A percentile compares a stretch with the other conserved stretches of the same genome.
Conservation (phyloP, 108 stramenopile genomes). For the Nitzschia inconspicua region DNA sequence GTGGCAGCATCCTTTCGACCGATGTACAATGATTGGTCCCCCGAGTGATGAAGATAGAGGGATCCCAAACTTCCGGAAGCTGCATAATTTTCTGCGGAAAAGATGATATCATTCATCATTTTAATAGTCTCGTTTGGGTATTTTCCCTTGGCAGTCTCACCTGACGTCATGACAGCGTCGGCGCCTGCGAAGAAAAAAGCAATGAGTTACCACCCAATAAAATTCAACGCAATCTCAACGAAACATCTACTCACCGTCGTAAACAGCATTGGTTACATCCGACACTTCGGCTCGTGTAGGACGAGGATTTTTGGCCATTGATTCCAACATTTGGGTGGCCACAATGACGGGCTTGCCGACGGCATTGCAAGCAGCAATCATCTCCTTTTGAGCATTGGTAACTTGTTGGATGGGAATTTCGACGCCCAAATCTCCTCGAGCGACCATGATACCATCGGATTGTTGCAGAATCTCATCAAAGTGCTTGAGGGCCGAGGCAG, state of each 20-base stretch:
- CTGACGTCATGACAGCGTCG: constrained; percentile 97
- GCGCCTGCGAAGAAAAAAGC: too few species aligned
- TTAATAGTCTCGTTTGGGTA: constrained; percentile 90
- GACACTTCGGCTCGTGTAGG: constrained; percentile 97
- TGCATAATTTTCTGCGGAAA: constrained; percentile 65
- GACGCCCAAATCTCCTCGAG: constrained; percentile 85
- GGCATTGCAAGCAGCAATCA: constrained; percentile 91
- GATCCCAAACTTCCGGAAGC: constrained; percentile 22
- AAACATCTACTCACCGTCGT: too few species aligned
- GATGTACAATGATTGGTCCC: constrained; percentile 7
- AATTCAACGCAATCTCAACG: too few species aligned
- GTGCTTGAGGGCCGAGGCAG: constrained; percentile 71
- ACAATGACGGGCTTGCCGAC: constrained; percentile 95
- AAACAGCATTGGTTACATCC: constrained; percentile 98
- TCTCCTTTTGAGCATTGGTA: constrained; percentile 96
- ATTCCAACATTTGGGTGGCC: constrained; percentile 98
- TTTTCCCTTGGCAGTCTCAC: constrained; percentile 98
- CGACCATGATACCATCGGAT: constrained; percentile 91
- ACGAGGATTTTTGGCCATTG: constrained; percentile 97
- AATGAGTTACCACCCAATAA: too few species aligned
- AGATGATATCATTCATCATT: constrained; percentile 92
- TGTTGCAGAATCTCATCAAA: constrained; percentile 88
- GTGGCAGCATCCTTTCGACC: constrained; percentile 30
- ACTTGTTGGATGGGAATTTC: constrained; percentile 93
- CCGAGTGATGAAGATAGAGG: constrained; percentile 15